These are phyloP conservation scores for Silene coronaria DNA, from an alignment of 179 eudicot genomes.

Conservation along the genomic window DNA sequence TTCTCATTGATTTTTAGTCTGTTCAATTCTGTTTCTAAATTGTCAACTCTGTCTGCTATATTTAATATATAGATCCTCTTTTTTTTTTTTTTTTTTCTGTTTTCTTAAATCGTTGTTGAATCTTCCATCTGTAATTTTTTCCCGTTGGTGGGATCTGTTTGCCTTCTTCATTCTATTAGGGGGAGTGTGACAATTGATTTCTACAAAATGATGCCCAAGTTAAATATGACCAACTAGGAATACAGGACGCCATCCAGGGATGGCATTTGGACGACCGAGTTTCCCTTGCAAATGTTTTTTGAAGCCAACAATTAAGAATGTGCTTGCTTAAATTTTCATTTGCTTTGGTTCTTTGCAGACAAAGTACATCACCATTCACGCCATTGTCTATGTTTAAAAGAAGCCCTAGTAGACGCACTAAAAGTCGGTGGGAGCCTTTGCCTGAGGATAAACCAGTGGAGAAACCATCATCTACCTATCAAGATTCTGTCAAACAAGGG, in stretches of 20 bases:
- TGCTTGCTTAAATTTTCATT: background rate
- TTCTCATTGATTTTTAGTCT: background rate
- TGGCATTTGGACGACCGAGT: background rate
- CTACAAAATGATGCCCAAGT: background rate
- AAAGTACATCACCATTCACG: conserved; percentile 38
- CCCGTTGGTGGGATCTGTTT: background rate
- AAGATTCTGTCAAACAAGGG: conserved; percentile 48
- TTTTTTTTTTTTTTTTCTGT: background rate
- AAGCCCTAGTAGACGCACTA: conserved; percentile 80
- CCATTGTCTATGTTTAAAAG: conserved; percentile 44
- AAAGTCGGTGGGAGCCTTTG: conserved; percentile 98
- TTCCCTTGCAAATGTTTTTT: background rate
- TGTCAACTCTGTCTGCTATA: background rate
- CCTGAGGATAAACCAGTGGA: conserved; percentile 57
- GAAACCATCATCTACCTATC: conserved; percentile 39
- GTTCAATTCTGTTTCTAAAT: background rate
- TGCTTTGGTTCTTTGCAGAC: conserved; percentile 36
- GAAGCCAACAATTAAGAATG: background rate
- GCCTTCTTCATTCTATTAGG: background rate
- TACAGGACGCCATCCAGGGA: background rate
- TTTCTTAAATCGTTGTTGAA: background rate
- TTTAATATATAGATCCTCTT: background rate
- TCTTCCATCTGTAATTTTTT: background rate
- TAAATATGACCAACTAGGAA: background rate
- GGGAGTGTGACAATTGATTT: background rate